phyloP scores from a whole-genome alignment of 2,329 filamentous ascomycete genomes.

The Xylariaceae sp. region DNA sequence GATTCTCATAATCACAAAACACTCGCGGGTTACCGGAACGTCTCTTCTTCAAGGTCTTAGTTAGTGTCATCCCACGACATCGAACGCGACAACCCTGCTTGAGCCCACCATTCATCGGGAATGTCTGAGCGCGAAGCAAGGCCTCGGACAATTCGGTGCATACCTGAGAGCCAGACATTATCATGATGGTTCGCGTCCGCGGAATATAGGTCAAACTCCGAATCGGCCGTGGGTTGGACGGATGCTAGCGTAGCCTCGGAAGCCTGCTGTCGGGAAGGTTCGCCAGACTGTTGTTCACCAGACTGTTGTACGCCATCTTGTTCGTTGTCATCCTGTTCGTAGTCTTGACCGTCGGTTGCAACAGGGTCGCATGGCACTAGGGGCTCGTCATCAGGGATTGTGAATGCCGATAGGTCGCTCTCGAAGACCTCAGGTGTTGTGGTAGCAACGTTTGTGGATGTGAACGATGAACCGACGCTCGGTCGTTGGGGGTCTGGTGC shows the following conservation, averaged over 20 bases:
- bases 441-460: constrained; percentile 53
- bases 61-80: constrained; percentile 38
- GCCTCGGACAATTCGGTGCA: constrained; percentile 66
- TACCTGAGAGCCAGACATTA: constrained; percentile 47
- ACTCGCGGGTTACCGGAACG: neutral
- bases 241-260: constrained; percentile 16
- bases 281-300: constrained; percentile 20
- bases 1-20: neutral
- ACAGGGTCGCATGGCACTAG: constrained; percentile 47
- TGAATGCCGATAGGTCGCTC: constrained; percentile 39
- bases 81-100: constrained; percentile 59
- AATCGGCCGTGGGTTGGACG: constrained; percentile 4
- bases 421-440: constrained; percentile 39
- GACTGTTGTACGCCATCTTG: no score
- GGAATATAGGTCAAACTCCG: neutral
- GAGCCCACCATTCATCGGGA: constrained; percentile 77
- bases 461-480: constrained; percentile 76
- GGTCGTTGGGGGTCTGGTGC: constrained; percentile 76
- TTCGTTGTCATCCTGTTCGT: constrained; percentile 6
- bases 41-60: constrained; percentile 3
- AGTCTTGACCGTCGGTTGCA: constrained; percentile 48
- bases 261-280: constrained; percentile 8
- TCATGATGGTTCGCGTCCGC: constrained; percentile 20
- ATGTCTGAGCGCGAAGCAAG: constrained; percentile 68
- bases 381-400: constrained; percentile 37